These are phyloP conservation scores for Euclidium syriacum DNA, from an alignment of 345 rosid species.

Conservation along the genomic window DNA sequence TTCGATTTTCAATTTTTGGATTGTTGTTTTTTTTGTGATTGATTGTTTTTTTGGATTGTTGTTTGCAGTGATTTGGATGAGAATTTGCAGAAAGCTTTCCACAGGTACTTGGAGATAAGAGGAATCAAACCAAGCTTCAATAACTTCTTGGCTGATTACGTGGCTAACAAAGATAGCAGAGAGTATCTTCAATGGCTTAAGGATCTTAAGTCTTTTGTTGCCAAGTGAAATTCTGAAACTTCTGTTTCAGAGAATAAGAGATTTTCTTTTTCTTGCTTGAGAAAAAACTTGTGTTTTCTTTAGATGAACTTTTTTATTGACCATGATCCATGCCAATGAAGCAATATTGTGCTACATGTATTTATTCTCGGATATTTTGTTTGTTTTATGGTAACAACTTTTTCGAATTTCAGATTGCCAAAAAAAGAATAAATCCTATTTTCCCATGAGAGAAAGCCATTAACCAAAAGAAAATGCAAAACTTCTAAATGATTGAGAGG, in stretches of 20 bases:
- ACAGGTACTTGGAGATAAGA: slow-evolving; percentile 56
- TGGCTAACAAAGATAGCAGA: slow-evolving; percentile 50
- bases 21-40: slow-evolving; percentile 11
- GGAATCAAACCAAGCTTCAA: slow-evolving; percentile 50
- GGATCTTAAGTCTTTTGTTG: slow-evolving; percentile 47
- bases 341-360: background rate
- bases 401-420: background rate
- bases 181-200: slow-evolving; percentile 58
- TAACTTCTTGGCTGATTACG: slow-evolving; percentile 41
- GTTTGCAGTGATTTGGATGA: slow-evolving; percentile 67
- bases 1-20: background rate
- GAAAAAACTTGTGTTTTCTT: background rate
- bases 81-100: slow-evolving; percentile 59
- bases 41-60: background rate
- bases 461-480: background rate
- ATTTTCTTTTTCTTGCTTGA: background rate
- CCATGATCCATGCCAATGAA: background rate
- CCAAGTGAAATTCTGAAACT: slow-evolving; percentile 26
- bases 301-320: background rate
- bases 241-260: background rate
- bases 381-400: background rate
- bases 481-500: background rate
- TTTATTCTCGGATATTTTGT: background rate
- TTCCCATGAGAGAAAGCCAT: too few relatives aligned
- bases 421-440: background rate